Evolutionary conservation across 2,329 filamentous ascomycete species (phyloP), one percentile per base, ranked within the genome.

Genomic region (Erysiphe pisi): DNA sequence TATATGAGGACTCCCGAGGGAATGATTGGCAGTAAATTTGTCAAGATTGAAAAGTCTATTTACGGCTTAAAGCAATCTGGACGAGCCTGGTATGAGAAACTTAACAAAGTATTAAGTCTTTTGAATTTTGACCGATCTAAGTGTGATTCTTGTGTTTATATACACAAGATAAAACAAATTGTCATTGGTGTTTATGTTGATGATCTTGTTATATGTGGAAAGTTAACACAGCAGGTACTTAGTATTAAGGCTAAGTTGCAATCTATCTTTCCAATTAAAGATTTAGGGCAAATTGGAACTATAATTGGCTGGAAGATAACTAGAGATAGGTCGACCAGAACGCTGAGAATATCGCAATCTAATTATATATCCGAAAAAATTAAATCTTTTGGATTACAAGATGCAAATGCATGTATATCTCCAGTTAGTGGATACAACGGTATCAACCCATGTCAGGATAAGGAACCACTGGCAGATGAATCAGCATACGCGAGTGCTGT

Each of bases 1-100:
- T 52, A 52, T 20, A 52, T 52, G 47, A 52, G 11, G 47, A 20
- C 47, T 11, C 20, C 11, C 20, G 47, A 52, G 20, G 20, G 47
- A 11, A 20, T 52, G 20, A 11, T 20, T 11, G 47, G 20, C 11
- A 52, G 11, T 11, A 52, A 11, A 20, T 52, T 11, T 52, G 47
- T 52, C 11, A 52, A 11, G 20, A 20, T 52, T 52, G 47, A 52
- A 11, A 52, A 52, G 47, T 11, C 47, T 11, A 11, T 52, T 11
- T 63, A 63, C 58, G 58, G 58, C 11, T 28, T 63, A n/a, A 63
- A 63, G 58, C n/a, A 63, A 63, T 63, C 58, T 63, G n/a, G 58
- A 9, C 18, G 25, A 28, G 58, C 58, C 11, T 16, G 58, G 58
- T 63, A 63, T 25, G 2, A 63, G 11, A 63, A 16, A 28, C 58